Evolutionary conservation across 2,329 filamentous ascomycete genomes (phyloP), one percentile per base, ranked within the genome.

Genomic region (Monosporascus sp.): DNA sequence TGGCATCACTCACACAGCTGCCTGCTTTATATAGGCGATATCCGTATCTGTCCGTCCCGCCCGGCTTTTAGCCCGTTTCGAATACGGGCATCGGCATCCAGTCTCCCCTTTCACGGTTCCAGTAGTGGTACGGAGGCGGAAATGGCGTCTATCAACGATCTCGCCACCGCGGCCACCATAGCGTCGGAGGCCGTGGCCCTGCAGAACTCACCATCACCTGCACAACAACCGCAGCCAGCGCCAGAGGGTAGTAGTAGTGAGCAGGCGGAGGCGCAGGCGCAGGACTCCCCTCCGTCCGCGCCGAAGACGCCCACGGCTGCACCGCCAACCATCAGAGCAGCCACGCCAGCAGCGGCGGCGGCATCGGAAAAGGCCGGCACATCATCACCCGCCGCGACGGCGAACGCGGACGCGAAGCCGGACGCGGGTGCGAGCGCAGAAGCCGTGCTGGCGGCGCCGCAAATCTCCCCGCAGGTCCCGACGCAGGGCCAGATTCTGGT

Each of bases 121-220:
- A 27, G 9, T 22, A 31, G 27, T 31, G 11, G 27, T 11, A 31
- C 9, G 9, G 9, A 5, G 27, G 9, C 9, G 38, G 20, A 17
- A 35, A 69, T 78, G 75, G 68, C 74, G 37, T 79, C 77, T 7
- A 78, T 78, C 55, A 78, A 77, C 59, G 76, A 79, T 53, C 70
- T 78, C 38, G 76, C 76, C 20, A 73, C 73, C 20, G 76, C 75
- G 49, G 76, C 76, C 37, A 76, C 76, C 24, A 73, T 74, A 45
- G 70, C 71, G 37, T 72, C 73, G 11, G 70, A 69, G n/a, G 61
- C 61, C 50, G 65, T 63, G 48, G 62, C 63, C 44, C 55, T 63
- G 54, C 61, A 65, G 52, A 31, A 49, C 17, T 41, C 56, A 3
- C 37, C 54, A 22, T 49, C 48, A 35, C 27, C 35, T 47, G 51